Evolutionary conservation across 1,284 basidiomycete genomes (phyloP), one percentile per base, ranked within the genome.

Genomic region (Boletus mariae): DNA sequence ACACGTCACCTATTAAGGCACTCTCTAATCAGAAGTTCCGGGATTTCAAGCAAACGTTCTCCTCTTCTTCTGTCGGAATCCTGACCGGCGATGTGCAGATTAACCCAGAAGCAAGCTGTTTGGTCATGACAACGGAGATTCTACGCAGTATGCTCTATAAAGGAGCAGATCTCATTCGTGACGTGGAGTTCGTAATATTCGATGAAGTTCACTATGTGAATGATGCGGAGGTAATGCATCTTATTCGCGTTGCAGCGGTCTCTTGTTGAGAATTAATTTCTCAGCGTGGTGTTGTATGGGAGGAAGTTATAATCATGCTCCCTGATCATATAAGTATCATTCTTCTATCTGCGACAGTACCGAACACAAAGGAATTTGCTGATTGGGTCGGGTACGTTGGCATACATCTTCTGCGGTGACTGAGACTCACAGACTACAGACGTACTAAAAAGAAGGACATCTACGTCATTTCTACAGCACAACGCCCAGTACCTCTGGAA

Each of bases 201-300:
- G 97, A 99, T 69, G 97, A 99, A 70, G 97, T 99, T 12, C 97
- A 99, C 73, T 99, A 99, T 70, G 95, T 99, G 54, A 99, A 99
- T 69, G 97, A 99, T 70, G 92, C 94, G 15, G 97, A 99, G 85
- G 94, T 94, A 57, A 59, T 76, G 60, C 23, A 43, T 50, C 43
- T 34, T 50, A 49, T 56, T 46, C 44, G 42, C 45, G 52, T 45
- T 13, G 40, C 38, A 40, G 28, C 37, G 17, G 10, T 38, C 28
- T 35, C 31, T 49, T 56, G 15, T 49, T 67, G 50, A 60, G 57
- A 45, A 48, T 26, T 52, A 52, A 51, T 44, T 50, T 45, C 23
- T n/a, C 63, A 97, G 94, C 82, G 97, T 66, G 97, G 97, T 49
- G 97, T 99, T 10, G 97, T 99, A 13, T 99, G 97, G 97, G 97